Evolutionary conservation across 106 monocot species (phyloP), one percentile per base, ranked within the genome.

Genomic region (Platanthera zijinensis): DNA sequence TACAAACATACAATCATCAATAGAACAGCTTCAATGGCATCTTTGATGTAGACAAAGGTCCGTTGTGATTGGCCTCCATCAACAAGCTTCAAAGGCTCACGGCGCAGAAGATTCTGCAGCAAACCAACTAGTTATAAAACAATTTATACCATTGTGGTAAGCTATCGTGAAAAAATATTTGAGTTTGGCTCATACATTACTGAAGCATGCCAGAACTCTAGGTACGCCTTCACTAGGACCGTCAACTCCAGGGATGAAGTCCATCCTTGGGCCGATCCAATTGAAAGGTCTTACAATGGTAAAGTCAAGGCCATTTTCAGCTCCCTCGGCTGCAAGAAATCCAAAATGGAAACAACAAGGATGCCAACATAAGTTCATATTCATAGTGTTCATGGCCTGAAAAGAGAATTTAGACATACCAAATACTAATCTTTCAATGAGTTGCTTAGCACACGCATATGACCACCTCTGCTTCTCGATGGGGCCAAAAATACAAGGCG

Each of bases 231-330:
- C 91, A 74, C 86, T 88, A 17, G 91, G 91, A 48, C 91, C 91
- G 78, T 91, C 91, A 80, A 91, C 85, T 17, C 91, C 91, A 78
- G 91, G 91, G 78, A 91, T 91, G 57, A 91, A 91, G 82, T 91
- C 91, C 91, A 88, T 88, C 80, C 91, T 83, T 47, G 91, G 91
- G 50, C 91, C 91, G 72, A 91, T 88, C 87, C 87, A 91, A 49
- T 91, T 91, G 80, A 88, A 91, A 75, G 90, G 90, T 66, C 90
- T 85, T 6, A 91, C 88, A 39, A 87, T 91, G 28, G 87, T 85
- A 75, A 87, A 90, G 49, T 87, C 79, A 52, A 87, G 85, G 9
- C 82, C 90, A 78, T 90, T 87, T 77, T 91, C 91, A 0, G 88
- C 91, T 75, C 88, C 91, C 80, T 91, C 91, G n/a, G 87, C 91